Evolutionary conservation across 176 grass and related monocot genomes (phyloP).

Genomic region (Musa troglodytarum): DNA sequence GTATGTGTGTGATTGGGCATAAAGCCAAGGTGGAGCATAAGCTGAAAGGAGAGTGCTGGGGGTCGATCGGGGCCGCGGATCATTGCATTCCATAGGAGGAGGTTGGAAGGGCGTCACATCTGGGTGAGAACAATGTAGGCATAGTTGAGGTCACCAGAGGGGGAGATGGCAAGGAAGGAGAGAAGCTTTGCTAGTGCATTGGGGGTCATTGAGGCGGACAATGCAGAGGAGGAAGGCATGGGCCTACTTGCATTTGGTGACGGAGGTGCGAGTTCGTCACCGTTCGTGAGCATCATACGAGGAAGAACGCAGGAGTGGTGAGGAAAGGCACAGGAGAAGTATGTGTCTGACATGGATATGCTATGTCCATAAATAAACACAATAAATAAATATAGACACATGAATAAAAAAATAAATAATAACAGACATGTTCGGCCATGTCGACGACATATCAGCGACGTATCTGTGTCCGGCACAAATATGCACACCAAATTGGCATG

Average conservation of each 20-base stretch:
- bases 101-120: background rate
- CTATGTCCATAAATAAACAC: too few species aligned
- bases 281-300: too few species aligned
- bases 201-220: background rate
- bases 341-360: too few species aligned
- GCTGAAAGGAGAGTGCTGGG: background rate
- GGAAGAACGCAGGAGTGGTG: too few species aligned
- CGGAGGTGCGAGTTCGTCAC: background rate
- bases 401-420: too few species aligned
- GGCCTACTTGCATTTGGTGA: slow-evolving; percentile 15
- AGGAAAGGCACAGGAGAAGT: too few species aligned
- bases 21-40: slow-evolving; percentile 1
- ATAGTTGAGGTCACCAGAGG: slow-evolving; percentile 8
- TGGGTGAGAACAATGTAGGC: background rate
- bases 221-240: slow-evolving; percentile 14
- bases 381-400: too few species aligned
- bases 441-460: too few species aligned
- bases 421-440: too few species aligned
- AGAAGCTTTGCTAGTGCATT: slow-evolving; percentile 1
- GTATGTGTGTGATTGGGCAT: slow-evolving; percentile 8
- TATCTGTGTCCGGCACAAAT: too few species aligned
- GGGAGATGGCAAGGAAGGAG: slow-evolving; percentile 1
- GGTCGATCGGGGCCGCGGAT: background rate
- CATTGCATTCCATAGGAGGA: slow-evolving; percentile 15
- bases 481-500: too few species aligned